A percentile compares a stretch with the other conserved stretches of the same genome.
These are phyloP conservation scores for Astrothelium macrocarpum DNA, from an alignment of 495 filamentous ascomycete genomes.

Conservation along the genomic window DNA sequence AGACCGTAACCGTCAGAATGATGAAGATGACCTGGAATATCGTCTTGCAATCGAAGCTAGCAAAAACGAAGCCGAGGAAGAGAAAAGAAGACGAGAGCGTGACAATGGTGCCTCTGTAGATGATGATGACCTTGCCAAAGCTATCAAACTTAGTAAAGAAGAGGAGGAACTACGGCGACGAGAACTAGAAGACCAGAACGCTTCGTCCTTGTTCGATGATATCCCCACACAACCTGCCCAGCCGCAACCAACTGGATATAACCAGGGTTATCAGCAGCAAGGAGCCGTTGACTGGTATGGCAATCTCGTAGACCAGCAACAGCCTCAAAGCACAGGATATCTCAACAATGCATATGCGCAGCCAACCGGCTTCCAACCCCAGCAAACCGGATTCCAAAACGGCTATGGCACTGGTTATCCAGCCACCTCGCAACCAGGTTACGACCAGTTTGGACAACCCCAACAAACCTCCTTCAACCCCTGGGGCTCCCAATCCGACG, in stretches of 20 bases:
- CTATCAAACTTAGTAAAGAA: conserved; percentile 91
- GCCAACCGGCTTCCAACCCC: conserved; percentile 33
- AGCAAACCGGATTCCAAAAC: conserved; percentile 52
- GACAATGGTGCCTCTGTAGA: conserved; percentile 41
- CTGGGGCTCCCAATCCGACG: conserved; percentile 48
- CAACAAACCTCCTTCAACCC: conserved; percentile 77
- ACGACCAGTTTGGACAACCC: conserved; percentile 39
- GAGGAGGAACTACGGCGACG: conserved; percentile 81
- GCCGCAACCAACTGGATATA: conserved; percentile 76
- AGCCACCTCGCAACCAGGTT: conserved; percentile 49
- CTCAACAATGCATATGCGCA: conserved; percentile 78
- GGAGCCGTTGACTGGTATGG: conserved; percentile 92
- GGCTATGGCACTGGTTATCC: conserved; percentile 41
- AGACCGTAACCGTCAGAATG: conserved; percentile 29
- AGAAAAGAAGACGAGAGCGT: conserved; percentile 59
- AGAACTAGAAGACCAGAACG: conserved; percentile 85
- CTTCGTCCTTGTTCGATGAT: conserved; percentile 79
- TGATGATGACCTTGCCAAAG: conserved; percentile 85
- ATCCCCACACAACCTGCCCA: conserved; percentile 51
- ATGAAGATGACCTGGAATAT: conserved; percentile 92
- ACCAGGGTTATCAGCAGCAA: conserved; percentile 96
- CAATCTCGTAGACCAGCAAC: conserved; percentile 71
- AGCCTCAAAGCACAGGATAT: conserved; percentile 71
- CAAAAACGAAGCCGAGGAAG: conserved; percentile 91
- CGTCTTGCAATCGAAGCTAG: conserved; percentile 89